phyloP scores from a whole-genome alignment of 1,139 yeast species.

The Hyphopichia burtonii region DNA sequence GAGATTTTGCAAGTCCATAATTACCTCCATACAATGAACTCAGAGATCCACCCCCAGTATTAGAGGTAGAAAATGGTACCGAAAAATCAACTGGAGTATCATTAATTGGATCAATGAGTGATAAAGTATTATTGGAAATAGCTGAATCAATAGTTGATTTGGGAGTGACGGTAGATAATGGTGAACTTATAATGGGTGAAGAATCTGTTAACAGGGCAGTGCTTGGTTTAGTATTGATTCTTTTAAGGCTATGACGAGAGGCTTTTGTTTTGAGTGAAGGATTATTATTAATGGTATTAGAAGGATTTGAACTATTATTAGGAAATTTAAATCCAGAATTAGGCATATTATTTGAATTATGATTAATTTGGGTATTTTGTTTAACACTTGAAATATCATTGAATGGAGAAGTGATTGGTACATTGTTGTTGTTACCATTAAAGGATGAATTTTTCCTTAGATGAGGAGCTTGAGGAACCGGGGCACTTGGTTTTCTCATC shows the following conservation, averaged over 20 bases:
- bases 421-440: background rate
- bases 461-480: conserved; percentile 9
- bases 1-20: conserved; percentile 2
- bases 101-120: conserved; percentile 39
- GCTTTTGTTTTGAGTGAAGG: background rate
- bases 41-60: background rate
- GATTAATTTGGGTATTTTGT: conserved; percentile 1
- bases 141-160: conserved; percentile 25
- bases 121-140: conserved; percentile 17
- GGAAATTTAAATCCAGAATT: conserved; percentile 19
- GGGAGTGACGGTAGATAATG: conserved; percentile 35
- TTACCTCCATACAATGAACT: background rate
- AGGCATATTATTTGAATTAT: conserved; percentile 9
- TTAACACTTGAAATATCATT: background rate
- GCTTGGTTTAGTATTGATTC: conserved; percentile 11
- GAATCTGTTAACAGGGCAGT: conserved; percentile 12
- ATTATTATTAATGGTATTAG: background rate
- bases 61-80: conserved; percentile 19
- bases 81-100: conserved; percentile 44
- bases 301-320: conserved; percentile 3
- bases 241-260: conserved; percentile 16
- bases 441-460: background rate
- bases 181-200: conserved; percentile 37
- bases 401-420: conserved; percentile 1
- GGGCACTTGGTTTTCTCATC: conserved; percentile 19